Evolutionary conservation across 805 yeast genomes (phyloP).

Genomic region (Saccharomyces cerevisiae): DNA sequence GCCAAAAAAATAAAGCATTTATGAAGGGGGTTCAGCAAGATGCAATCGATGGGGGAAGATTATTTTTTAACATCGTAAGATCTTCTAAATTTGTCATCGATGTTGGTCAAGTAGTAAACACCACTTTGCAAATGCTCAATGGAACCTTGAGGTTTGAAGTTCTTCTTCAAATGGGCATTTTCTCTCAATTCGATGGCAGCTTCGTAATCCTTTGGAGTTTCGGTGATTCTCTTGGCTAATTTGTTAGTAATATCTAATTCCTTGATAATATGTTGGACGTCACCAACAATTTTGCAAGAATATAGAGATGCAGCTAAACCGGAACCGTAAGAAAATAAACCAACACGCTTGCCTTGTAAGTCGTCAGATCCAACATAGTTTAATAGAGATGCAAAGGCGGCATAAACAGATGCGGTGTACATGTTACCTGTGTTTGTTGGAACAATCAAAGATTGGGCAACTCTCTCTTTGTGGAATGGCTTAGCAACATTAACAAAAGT

Average conservation of each 20-base stretch:
- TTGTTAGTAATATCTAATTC: slow-evolving; percentile 59
- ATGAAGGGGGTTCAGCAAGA: background rate
- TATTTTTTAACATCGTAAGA: slow-evolving; percentile 61
- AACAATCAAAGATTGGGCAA: slow-evolving; percentile 70
- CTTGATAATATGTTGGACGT: slow-evolving; percentile 56
- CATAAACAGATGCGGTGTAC: slow-evolving; percentile 92
- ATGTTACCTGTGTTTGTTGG: slow-evolving; percentile 97
- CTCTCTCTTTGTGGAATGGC: slow-evolving; percentile 56
- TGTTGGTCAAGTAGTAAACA: slow-evolving; percentile 70
- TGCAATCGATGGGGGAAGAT: slow-evolving; percentile 3
- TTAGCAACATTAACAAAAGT: slow-evolving; percentile 71
- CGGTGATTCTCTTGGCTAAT: slow-evolving; percentile 50
- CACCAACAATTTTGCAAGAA: slow-evolving; percentile 74
- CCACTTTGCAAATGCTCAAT: slow-evolving; percentile 65
- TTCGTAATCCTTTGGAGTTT: slow-evolving; percentile 75
- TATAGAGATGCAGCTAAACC: slow-evolving; percentile 91
- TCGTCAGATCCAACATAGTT: slow-evolving; percentile 64
- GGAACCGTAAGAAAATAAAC: slow-evolving; percentile 94
- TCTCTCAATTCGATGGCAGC: slow-evolving; percentile 80
- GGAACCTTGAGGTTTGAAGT: slow-evolving; percentile 70
- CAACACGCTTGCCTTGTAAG: slow-evolving; percentile 77
- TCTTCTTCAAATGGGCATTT: slow-evolving; percentile 74
- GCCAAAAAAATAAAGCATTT: background rate
- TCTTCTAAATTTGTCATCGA: slow-evolving; percentile 89
- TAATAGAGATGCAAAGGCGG: slow-evolving; percentile 75